Evolutionary conservation across 225 moss, liverwort and hornwort species (phyloP), one percentile per base, ranked within the genome.

Genomic region (Marchantia paleacea): DNA sequence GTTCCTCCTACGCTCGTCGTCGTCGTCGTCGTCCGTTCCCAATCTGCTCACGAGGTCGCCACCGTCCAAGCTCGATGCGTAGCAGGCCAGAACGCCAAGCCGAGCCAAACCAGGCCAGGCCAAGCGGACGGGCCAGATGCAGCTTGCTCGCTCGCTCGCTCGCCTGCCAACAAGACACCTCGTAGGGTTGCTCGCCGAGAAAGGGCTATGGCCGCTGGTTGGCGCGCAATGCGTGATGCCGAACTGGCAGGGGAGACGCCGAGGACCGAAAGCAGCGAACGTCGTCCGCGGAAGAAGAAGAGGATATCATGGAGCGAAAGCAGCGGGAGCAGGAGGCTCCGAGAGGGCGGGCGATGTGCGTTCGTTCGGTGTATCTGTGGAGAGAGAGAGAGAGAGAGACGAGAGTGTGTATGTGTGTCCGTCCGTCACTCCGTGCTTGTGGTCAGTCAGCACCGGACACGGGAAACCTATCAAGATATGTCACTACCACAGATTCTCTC

Each of bases 161-260:
- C 39, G n/a, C n/a, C n/a, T n/a, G n/a, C n/a, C n/a, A 39, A 39
- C 39, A 5, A 39, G 39, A 72, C 8, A 10, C 31, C 6, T 22
- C 12, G 72, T 72, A 72, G 52, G 52, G 52, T 72, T 24, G 47
- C 4, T 24, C 13, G 24, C 72, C 3, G 30, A 68, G 26, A 31
- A 68, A 2, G 68, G 68, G 68, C 68, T 68, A 68, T 68, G 68
- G 68, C 31, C 26, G 28, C 29, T 19, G 68, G 30, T 68, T 68
- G 68, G 68, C 68, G 30, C 68, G 13, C 28, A 68, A 68, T 68
- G 68, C 68, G 68, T 24, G 68, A 14, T 15, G 68, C 51, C 72
- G 8, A 48, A 24, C 52, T 20, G 52, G n/a, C 72, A 72, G 24
- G 29, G 47, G 9, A 51, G 72, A 5, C 19, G 57, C 0, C 30